Conservation (phyloP, 1,284 basidiomycete genomes). For the Irpex rosettiformis region DNA sequence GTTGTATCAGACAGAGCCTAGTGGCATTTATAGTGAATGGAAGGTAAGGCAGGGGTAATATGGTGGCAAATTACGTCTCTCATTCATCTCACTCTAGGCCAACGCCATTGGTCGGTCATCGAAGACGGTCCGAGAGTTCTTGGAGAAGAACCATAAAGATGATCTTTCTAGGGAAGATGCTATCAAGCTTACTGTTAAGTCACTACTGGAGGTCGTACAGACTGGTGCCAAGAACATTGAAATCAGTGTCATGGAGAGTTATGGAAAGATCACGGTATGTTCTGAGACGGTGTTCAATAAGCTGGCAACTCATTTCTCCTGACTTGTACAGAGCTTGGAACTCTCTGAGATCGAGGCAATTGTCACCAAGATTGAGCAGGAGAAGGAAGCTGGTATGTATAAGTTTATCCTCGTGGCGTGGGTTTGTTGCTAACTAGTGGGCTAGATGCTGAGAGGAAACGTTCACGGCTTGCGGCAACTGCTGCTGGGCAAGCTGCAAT, state of each 20-base stretch:
- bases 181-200: constrained; percentile 96
- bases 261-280: constrained; percentile 85
- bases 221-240: constrained; percentile 99
- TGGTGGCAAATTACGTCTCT: neutral
- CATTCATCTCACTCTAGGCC: constrained; percentile 50
- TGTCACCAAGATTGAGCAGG: constrained; percentile 87
- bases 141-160: constrained; percentile 98
- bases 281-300: neutral
- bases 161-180: constrained; percentile 85
- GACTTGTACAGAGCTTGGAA: constrained; percentile 66
- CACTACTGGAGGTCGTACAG: constrained; percentile 96
- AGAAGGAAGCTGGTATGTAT: constrained; percentile 87
- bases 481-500: constrained; percentile 85
- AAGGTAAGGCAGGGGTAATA: constrained; percentile 58
- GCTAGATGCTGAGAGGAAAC: constrained; percentile 87
- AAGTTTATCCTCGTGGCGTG: neutral
- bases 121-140: constrained; percentile 97
- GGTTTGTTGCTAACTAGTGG: constrained; percentile 5
- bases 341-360: constrained; percentile 87
- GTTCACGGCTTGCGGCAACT: constrained; percentile 72
- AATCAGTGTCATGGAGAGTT: constrained; percentile 94
- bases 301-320: constrained; percentile 4
- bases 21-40: constrained; percentile 98
- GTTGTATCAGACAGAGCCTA: constrained; percentile 96
- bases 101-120: constrained; percentile 97